Evolutionary conservation across 1,284 basidiomycete genomes (phyloP).

Genomic region (Crepidotus sp.): DNA sequence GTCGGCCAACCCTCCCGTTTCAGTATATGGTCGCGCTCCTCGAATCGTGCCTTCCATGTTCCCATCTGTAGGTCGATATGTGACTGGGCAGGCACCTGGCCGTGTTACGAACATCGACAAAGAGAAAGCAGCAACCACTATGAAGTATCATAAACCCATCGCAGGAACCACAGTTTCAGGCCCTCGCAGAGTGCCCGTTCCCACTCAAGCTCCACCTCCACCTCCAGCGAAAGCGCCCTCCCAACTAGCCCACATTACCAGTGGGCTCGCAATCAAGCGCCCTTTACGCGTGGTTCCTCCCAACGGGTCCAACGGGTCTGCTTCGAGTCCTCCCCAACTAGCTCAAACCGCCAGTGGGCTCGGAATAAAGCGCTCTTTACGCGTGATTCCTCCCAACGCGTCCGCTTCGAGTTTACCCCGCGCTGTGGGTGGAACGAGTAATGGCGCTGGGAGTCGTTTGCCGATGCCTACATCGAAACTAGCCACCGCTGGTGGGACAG

Average conservation of each 20-base stretch:
- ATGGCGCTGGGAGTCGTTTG: slow-evolving; percentile 10
- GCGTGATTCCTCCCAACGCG: slow-evolving; percentile 10
- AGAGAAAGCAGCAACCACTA: not conserved
- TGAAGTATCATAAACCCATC: not conserved
- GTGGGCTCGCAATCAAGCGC: slow-evolving; percentile 6
- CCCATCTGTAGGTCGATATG: slow-evolving; percentile 3
- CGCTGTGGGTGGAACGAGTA: slow-evolving; percentile 6
- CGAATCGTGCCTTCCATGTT: not conserved
- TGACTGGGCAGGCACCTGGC: slow-evolving; percentile 13
- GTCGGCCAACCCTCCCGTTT: not conserved
- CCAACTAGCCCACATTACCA: not conserved
- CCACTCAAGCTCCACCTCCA: not conserved
- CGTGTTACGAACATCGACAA: slow-evolving; percentile 13
- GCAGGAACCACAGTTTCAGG: not conserved
- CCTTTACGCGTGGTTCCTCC: slow-evolving; percentile 12
- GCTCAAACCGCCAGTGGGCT: not conserved
- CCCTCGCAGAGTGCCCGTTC: slow-evolving; percentile 10
- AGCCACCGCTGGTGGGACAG: slow-evolving; percentile 1
- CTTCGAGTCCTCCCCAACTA: slow-evolving; percentile 1
- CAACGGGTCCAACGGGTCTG: slow-evolving; percentile 6
- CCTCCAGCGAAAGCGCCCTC: not conserved
- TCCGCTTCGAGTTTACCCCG: slow-evolving; percentile 9
- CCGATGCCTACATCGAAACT: slow-evolving; percentile 18
- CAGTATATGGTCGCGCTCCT: not conserved
- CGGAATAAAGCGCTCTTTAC: slow-evolving; percentile 13